Conservation (phyloP, 495 filamentous ascomycete genomes). For the Podospora australis region DNA sequence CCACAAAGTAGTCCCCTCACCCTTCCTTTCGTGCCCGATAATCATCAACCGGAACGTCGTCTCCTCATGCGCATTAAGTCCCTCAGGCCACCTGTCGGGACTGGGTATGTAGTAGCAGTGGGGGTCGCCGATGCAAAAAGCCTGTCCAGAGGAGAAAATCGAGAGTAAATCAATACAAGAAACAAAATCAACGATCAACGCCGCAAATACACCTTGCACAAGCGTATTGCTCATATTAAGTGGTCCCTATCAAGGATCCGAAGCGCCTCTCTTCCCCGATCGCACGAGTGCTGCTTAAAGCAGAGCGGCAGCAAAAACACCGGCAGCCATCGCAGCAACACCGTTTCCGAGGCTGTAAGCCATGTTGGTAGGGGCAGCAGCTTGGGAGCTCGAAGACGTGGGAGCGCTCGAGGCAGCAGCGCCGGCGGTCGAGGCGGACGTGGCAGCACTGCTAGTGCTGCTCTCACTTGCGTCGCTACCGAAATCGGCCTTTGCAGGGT, state of each 20-base stretch:
- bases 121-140: constrained; percentile 16
- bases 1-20: neutral
- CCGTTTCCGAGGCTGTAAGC: constrained; percentile 25
- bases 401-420: constrained; percentile 6
- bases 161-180: constrained; percentile 27
- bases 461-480: neutral
- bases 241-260: neutral
- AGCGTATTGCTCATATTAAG: neutral
- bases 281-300: constrained; percentile 16
- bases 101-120: constrained; percentile 18
- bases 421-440: constrained; percentile 7
- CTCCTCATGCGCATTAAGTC: constrained; percentile 20
- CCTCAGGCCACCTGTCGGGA: constrained; percentile 5
- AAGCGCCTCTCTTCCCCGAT: neutral
- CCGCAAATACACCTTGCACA: constrained; percentile 1
- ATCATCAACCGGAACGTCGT: constrained; percentile 20
- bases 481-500: constrained; percentile 23
- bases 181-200: constrained; percentile 21
- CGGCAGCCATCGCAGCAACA: constrained; percentile 25
- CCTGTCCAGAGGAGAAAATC: constrained; percentile 21
- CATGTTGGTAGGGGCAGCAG: constrained; percentile 19
- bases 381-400: constrained; percentile 7
- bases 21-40: constrained; percentile 11
- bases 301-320: constrained; percentile 29
- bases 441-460: neutral